Conservation (phyloP, 148 eudicot genomes). For the Chenopodium berlandieri region DNA sequence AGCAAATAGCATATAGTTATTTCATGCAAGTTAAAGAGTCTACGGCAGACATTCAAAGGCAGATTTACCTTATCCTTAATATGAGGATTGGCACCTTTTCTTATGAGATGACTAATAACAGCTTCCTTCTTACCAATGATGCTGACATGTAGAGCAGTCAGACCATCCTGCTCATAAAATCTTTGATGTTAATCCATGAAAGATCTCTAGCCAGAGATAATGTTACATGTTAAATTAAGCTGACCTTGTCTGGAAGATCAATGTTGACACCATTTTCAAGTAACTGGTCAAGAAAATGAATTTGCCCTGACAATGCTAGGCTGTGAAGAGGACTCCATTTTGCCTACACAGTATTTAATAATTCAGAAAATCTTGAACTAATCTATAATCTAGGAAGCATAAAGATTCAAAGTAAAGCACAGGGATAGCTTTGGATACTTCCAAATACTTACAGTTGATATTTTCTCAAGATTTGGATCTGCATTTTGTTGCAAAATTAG, state of each 20-base stretch:
- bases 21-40: not conserved
- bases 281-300: conserved; percentile 65
- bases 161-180: conserved; percentile 60
- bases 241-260: conserved; percentile 70
- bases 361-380: conserved; percentile 7
- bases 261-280: conserved; percentile 60
- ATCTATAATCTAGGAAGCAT: not conserved
- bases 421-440: not conserved
- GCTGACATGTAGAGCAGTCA: conserved; percentile 81
- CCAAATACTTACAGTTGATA: conserved; percentile 69
- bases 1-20: conserved; percentile 6
- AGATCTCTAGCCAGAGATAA: not conserved
- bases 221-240: not conserved
- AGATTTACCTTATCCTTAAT: conserved; percentile 58
- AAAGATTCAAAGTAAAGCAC: not conserved
- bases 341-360: conserved; percentile 35
- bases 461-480: conserved; percentile 54
- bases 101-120: conserved; percentile 83
- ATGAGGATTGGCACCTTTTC: conserved; percentile 90
- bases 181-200: conserved; percentile 13
- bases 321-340: conserved; percentile 88
- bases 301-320: conserved; percentile 85
- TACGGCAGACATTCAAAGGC: conserved; percentile 6
- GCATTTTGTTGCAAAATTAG: conserved; percentile 56
- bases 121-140: conserved; percentile 87